Evolutionary conservation across 768 basidiomycete genomes (phyloP).

Genomic region (Neoboletus magnificus): DNA sequence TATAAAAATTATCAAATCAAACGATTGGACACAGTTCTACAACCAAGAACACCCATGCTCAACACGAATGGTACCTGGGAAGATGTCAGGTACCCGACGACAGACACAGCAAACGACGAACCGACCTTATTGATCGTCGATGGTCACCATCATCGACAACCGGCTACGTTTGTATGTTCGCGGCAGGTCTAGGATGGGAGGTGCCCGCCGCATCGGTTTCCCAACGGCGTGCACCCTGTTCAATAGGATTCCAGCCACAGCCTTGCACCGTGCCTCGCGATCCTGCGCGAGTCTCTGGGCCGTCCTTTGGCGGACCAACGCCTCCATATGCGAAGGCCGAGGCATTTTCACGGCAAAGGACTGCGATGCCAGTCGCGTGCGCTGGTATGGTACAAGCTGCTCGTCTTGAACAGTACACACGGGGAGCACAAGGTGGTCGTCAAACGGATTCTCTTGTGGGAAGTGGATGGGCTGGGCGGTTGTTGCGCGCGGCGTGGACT

Average conservation of each 20-base stretch:
- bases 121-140: constrained; percentile 36
- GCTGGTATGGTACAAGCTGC: constrained; percentile 19
- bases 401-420: neutral
- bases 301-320: constrained; percentile 30
- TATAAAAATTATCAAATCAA: neutral
- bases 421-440: constrained; percentile 21
- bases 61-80: constrained; percentile 12
- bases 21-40: neutral
- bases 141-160: constrained; percentile 48
- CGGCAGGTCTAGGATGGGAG: constrained; percentile 26
- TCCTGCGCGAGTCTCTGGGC: constrained; percentile 34
- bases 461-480: constrained; percentile 19
- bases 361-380: constrained; percentile 30
- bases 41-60: constrained; percentile 7
- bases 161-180: constrained; percentile 51
- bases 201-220: constrained; percentile 47
- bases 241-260: constrained; percentile 58
- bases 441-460: constrained; percentile 27
- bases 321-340: constrained; percentile 19
- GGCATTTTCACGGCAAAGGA: constrained; percentile 27
- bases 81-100: neutral
- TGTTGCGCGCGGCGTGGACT: constrained; percentile 9
- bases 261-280: constrained; percentile 42
- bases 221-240: constrained; percentile 51
- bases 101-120: neutral